Conservation (phyloP, 1,139 yeast species). For the Blastobotrys elegans region DNA sequence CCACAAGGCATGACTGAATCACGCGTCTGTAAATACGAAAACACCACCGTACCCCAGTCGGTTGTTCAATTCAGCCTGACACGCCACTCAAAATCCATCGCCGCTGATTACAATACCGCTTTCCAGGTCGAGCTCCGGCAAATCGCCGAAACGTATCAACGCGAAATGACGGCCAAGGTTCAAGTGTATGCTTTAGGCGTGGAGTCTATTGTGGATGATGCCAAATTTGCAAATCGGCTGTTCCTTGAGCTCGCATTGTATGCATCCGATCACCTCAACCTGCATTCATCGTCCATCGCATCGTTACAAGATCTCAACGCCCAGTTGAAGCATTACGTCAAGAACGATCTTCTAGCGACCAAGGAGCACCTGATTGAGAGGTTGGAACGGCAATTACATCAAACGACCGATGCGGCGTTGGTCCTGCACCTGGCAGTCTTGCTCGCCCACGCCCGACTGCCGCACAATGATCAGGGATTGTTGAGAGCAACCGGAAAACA, state of each 20-base stretch:
- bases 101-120: neutral
- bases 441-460: slow-evolving; percentile 21
- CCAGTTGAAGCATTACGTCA: neutral
- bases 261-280: slow-evolving; percentile 5
- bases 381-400: neutral
- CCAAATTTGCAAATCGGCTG: slow-evolving; percentile 4
- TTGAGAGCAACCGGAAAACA: slow-evolving; percentile 31
- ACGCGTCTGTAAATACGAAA: neutral
- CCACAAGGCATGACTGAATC: neutral
- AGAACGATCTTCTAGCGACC: neutral
- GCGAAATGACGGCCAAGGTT: slow-evolving; percentile 3
- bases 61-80: neutral
- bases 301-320: slow-evolving; percentile 3
- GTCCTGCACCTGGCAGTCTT: slow-evolving; percentile 28
- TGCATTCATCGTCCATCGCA: neutral
- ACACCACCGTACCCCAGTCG: neutral
- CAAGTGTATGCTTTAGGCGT: slow-evolving; percentile 9
- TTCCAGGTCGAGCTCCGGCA: neutral
- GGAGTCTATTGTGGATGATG: slow-evolving; percentile 2
- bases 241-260: slow-evolving; percentile 5
- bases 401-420: slow-evolving; percentile 22
- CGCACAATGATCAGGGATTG: slow-evolving; percentile 18
- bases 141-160: neutral
- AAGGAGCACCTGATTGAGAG: neutral
- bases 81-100: neutral